Conservation (phyloP, 768 basidiomycete species). For the Boletus vermiculosoides region DNA sequence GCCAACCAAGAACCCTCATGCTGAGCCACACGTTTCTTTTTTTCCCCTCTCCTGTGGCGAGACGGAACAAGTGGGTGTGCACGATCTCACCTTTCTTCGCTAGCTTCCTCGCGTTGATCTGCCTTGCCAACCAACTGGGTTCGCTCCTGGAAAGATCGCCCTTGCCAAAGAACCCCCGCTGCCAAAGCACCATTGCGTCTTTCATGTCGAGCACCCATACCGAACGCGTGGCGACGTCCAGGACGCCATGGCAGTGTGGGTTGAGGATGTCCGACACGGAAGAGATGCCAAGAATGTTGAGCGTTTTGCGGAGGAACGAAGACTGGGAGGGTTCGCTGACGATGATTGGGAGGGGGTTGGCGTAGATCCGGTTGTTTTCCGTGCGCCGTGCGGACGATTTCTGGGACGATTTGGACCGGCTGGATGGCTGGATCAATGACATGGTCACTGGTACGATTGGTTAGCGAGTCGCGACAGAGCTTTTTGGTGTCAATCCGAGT, state of each 20-base stretch:
- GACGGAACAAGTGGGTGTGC: neutral
- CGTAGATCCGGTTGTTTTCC: conserved; percentile 70
- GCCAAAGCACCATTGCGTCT: conserved; percentile 76
- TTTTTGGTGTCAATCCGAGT: neutral
- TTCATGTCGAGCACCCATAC: conserved; percentile 75
- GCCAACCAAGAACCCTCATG: neutral
- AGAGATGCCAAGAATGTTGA: conserved; percentile 52
- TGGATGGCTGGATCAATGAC: conserved; percentile 48
- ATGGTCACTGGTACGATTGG: conserved; percentile 25
- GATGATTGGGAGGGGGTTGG: conserved; percentile 65
- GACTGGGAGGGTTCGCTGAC: conserved; percentile 41
- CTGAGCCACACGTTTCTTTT: neutral
- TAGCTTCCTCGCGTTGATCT: conserved; percentile 57
- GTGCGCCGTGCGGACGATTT: conserved; percentile 56
- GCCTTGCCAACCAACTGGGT: conserved; percentile 86
- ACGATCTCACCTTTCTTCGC: conserved; percentile 52
- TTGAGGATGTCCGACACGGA: conserved; percentile 60
- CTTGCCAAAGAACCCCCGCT: conserved; percentile 95
- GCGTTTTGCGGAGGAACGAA: conserved; percentile 43
- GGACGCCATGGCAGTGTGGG: conserved; percentile 73
- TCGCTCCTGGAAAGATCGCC: conserved; percentile 93
- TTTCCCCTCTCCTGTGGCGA: neutral
- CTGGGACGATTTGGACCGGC: conserved; percentile 35
- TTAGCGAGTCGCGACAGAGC: no score
- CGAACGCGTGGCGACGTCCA: conserved; percentile 78